Evolutionary conservation across 345 rosid genomes (phyloP).

Genomic region (Brassica nigra): DNA sequence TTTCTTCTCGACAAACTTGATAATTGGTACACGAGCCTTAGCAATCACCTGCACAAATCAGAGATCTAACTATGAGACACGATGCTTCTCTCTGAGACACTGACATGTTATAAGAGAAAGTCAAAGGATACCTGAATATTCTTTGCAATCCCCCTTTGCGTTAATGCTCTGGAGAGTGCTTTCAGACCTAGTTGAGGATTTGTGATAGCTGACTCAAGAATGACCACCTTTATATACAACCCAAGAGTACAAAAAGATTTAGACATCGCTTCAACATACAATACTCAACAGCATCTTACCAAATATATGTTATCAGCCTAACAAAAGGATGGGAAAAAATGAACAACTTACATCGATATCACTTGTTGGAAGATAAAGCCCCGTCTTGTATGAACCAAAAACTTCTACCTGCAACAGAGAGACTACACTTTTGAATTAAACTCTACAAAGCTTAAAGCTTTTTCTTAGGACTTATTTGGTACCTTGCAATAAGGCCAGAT

Average conservation of each 20-base stretch:
- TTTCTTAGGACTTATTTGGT: neutral
- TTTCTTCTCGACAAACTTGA: conserved; percentile 87
- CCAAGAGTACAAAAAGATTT: neutral
- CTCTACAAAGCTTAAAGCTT: neutral
- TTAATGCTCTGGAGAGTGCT: conserved; percentile 82
- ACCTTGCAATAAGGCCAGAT: conserved; percentile 94
- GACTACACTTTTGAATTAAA: neutral
- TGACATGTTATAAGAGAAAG: conserved; percentile 13
- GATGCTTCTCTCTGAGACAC: neutral
- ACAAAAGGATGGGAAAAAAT: neutral
- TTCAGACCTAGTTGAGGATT: conserved; percentile 73
- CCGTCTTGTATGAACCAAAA: conserved; percentile 86
- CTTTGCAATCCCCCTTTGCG: conserved; percentile 79
- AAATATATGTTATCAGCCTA: neutral
- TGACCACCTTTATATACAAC: conserved; percentile 63
- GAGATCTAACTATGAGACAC: conserved; percentile 14
- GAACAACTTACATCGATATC: conserved; percentile 84
- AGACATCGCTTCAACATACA: neutral
- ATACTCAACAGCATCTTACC: neutral
- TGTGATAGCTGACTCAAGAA: conserved; percentile 70
- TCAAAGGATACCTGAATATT: conserved; percentile 61
- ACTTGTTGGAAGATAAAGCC: conserved; percentile 91
- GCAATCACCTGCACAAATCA: conserved; percentile 67
- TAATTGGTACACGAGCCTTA: conserved; percentile 91
- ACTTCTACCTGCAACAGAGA: conserved; percentile 65